These are phyloP conservation scores for Cryptococcus jaspeensis DNA, from an alignment of 1,284 basidiomycete species.

Conservation along the genomic window DNA sequence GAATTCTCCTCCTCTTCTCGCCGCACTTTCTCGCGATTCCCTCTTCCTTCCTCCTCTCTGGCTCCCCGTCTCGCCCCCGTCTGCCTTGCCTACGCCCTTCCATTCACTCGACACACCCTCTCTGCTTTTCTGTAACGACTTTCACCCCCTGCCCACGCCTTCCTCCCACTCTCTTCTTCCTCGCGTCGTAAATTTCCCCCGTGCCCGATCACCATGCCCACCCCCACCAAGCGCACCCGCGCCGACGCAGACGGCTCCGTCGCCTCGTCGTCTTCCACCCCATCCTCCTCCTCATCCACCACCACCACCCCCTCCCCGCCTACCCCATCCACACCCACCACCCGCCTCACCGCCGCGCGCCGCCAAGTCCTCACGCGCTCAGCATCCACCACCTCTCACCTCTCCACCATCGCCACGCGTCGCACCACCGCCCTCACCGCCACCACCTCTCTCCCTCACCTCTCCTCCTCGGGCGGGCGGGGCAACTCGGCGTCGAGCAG, in stretches of 20 bases:
- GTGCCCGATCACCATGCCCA: constrained; percentile 14
- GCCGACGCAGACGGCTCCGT: constrained; percentile 11
- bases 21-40: background rate
- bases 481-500: background rate
- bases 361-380: constrained; percentile 1
- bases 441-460: background rate
- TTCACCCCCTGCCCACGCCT: background rate
- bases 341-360: constrained; percentile 8
- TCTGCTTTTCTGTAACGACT: background rate
- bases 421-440: constrained; percentile 13
- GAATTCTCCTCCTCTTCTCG: too few species aligned
- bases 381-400: constrained; percentile 9
- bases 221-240: constrained; percentile 20
- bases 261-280: background rate
- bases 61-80: background rate
- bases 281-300: constrained; percentile 2
- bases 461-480: background rate
- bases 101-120: background rate
- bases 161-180: background rate
- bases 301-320: constrained; percentile 12
- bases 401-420: constrained; percentile 25
- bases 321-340: constrained; percentile 2
- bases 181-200: background rate
- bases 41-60: background rate
- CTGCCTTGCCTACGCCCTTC: background rate